Conservation (phyloP, 495 filamentous ascomycete genomes). For the Penicillium tannophilum region DNA sequence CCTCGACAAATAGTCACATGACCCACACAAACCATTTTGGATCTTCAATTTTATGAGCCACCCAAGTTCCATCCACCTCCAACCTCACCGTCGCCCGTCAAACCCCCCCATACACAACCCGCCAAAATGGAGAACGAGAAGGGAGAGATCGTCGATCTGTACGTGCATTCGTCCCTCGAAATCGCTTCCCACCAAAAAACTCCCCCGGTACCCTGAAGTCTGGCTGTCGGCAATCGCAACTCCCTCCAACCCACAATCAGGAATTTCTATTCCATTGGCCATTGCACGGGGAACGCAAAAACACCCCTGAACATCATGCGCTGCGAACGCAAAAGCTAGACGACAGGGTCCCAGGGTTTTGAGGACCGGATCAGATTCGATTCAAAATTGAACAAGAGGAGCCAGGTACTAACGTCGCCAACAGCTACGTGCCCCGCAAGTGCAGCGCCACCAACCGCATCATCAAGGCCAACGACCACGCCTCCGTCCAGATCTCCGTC, state of each 20-base stretch:
- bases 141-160: conserved; percentile 99
- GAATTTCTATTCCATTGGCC: background rate
- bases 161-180: conserved; percentile 35
- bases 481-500: conserved; percentile 84
- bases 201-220: conserved; percentile 15
- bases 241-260: conserved; percentile 9
- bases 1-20: conserved; percentile 54
- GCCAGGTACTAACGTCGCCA: conserved; percentile 24
- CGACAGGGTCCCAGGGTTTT: conserved; percentile 4
- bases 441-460: conserved; percentile 94
- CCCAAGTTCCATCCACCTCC: conserved; percentile 35
- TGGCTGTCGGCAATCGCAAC: conserved; percentile 23
- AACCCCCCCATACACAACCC: conserved; percentile 44
- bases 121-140: conserved; percentile 93
- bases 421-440: conserved; percentile 98
- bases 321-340: conserved; percentile 9
- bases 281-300: background rate
- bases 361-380: conserved; percentile 5
- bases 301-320: background rate
- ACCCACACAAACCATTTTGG: conserved; percentile 48
- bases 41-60: conserved; percentile 28
- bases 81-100: conserved; percentile 47
- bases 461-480: conserved; percentile 99
- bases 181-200: background rate
- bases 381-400: conserved; percentile 6